phyloP scores from a whole-genome alignment of 345 rosid genomes.

The Acer negundo region DNA sequence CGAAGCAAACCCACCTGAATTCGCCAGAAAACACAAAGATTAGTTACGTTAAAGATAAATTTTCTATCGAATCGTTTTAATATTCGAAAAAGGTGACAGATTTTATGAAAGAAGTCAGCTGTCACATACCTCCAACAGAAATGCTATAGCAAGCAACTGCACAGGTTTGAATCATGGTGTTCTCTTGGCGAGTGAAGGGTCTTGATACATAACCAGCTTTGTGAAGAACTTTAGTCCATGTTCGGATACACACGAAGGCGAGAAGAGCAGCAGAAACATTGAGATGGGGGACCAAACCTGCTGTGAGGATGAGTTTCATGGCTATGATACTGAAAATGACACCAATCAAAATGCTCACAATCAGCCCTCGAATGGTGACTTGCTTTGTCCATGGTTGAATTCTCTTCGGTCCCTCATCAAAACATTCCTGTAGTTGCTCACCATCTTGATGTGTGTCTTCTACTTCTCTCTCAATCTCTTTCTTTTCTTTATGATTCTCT shows the following conservation, averaged over 20 bases:
- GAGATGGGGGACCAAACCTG: conserved; percentile 74
- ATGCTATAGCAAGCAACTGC: conserved; percentile 95
- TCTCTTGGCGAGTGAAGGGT: conserved; percentile 92
- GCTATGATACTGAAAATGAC: conserved; percentile 76
- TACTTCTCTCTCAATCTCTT: conserved; percentile 31
- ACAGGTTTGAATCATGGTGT: conserved; percentile 94
- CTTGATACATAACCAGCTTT: conserved; percentile 62
- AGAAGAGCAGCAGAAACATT: conserved; percentile 91
- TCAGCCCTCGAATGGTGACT: conserved; percentile 68
- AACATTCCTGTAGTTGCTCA: neutral
- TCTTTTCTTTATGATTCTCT: conserved; percentile 27
- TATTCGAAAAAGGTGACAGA: neutral
- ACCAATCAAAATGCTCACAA: conserved; percentile 77
- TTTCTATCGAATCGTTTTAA: neutral
- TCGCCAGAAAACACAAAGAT: conserved; percentile 9
- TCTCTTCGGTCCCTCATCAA: conserved; percentile 27
- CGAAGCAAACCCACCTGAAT: conserved; percentile 93
- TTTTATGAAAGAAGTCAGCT: too few species aligned
- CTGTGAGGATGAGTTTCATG: conserved; percentile 85
- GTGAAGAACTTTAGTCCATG: conserved; percentile 79
- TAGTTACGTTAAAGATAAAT: neutral
- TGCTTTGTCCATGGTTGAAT: conserved; percentile 74
- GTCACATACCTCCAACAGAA: conserved; percentile 72
- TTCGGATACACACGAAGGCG: conserved; percentile 68
- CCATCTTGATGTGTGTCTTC: conserved; percentile 9